Evolutionary conservation across 2,329 filamentous ascomycete genomes (phyloP), one percentile per base, ranked within the genome.

Genomic region (Aspergillus flavus): DNA sequence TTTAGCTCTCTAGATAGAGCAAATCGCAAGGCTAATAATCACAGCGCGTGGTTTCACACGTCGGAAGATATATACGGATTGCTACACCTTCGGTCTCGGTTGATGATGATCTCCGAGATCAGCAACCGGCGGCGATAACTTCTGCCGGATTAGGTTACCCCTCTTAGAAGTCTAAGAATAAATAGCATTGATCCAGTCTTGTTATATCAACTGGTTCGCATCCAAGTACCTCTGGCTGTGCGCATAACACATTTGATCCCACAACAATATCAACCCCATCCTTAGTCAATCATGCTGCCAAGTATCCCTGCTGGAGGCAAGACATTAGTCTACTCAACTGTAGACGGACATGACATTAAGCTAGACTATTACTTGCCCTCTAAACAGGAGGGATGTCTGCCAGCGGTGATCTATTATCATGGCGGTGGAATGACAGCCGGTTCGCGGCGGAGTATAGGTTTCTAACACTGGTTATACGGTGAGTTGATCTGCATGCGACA

Each of bases 351-450:
- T 53, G 61, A 69, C 4, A 62, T 71, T n/a, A 66, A 66, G 36
- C 52, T 71, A 3, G 69, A 71, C 48, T 71, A 69, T 48, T 69
- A 67, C 21, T 48, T 69, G 0, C 67, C 68, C 16, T 53, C 28
- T 21, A 34, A 5, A 10, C n/a, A 28, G 4, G 60, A 43, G 14
- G 67, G 66, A 2, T 54, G 32, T 12, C 61, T 68, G 5, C 68
- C 68, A 12, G 69, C 69, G 1, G 55, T 69, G 11, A 66, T 71
- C 56, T 69, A 68, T 58, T 71, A 69, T 32, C 69, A 71, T 43
- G 69, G 69, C 14, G 69, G 69, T 23, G 69, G 69, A 7, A 71
- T 71, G 69, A 66, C 68, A 1, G 66, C 69, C 3, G 69, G 69
- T 4, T 69, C 64, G n/a, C 62, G 69, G 10, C 64, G 68, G 5